A percentile compares a stretch with the other conserved stretches of the same genome.
Conservation (phyloP, 2,329 filamentous ascomycete species). For the Incumbomyces lentus region DNA sequence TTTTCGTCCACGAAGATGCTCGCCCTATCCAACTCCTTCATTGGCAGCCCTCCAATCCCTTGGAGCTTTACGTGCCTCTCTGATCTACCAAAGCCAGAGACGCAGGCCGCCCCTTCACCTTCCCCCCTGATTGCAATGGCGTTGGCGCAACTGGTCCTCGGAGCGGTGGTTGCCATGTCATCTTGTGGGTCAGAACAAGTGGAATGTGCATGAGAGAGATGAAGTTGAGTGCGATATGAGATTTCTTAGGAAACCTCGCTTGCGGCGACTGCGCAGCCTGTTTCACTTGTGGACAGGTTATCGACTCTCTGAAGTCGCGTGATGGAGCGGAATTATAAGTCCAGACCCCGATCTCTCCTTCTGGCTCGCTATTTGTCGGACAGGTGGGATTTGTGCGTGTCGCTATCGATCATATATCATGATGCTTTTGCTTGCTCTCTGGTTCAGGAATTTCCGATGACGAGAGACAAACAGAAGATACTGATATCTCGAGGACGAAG, state of each 20-base stretch:
- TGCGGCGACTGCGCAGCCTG: constrained; percentile 6
- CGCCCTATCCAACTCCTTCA: constrained; percentile 9
- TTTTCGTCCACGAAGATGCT: not conserved
- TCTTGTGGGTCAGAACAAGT: not conserved
- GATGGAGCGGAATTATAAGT: constrained; percentile 23
- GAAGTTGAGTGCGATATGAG: constrained; percentile 8
- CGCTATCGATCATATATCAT: constrained; percentile 16
- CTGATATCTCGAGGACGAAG: constrained; percentile 21
- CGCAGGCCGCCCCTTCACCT: constrained; percentile 8
- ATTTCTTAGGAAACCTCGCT: not conserved
- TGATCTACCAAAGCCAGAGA: not conserved
- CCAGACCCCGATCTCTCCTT: constrained; percentile 1
- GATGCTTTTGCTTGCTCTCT: constrained; percentile 8
- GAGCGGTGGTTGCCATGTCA: not conserved
- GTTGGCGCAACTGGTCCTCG: constrained; percentile 2
- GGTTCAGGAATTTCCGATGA: not conserved
- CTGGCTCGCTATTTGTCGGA: constrained; percentile 1
- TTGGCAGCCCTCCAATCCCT: constrained; percentile 8
- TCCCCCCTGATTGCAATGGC: not conserved
- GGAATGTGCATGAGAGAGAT: constrained; percentile 5
- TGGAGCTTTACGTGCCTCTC: constrained; percentile 6
- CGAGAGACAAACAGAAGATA: constrained; percentile 2
- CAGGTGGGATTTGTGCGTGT: constrained; percentile 2
- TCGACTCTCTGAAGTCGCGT: constrained; percentile 21
- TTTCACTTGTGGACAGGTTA: constrained; percentile 8